Conservation (phyloP, 169 alveolate genomes). For the Plasmodium relictum region DNA sequence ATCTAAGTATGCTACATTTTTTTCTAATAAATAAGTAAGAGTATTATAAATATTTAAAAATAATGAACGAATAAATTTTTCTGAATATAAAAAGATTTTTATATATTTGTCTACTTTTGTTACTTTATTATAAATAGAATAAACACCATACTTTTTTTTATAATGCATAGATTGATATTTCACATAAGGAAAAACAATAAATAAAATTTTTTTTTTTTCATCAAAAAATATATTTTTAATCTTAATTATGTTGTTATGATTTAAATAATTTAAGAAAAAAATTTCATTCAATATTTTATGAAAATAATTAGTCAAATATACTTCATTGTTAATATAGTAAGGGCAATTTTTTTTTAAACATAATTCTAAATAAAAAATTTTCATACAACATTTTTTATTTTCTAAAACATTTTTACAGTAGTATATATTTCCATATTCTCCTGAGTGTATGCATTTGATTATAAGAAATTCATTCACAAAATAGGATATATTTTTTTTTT, state of each 20-base stretch:
- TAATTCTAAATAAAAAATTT: constrained; percentile 28
- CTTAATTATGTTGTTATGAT: constrained; percentile 44
- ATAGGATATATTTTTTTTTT: constrained; percentile 52
- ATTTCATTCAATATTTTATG: constrained; percentile 65
- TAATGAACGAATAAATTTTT: constrained; percentile 28
- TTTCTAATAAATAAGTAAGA: constrained; percentile 39
- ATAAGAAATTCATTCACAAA: constrained; percentile 55
- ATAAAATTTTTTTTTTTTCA: constrained; percentile 42
- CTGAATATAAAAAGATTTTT: constrained; percentile 46
- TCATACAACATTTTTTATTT: constrained; percentile 58
- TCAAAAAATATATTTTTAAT: constrained; percentile 62
- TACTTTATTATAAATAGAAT: constrained; percentile 45
- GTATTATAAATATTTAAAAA: constrained; percentile 53
- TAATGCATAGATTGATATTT: constrained; percentile 64
- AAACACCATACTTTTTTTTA: constrained; percentile 41
- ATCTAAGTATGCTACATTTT: constrained; percentile 58
- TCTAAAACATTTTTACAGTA: constrained; percentile 51
- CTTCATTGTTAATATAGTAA: constrained; percentile 46
- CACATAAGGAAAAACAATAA: constrained; percentile 28
- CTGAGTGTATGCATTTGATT: constrained; percentile 50
- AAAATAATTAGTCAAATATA: constrained; percentile 44
- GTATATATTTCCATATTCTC: constrained; percentile 43
- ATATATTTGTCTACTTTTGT: background rate
- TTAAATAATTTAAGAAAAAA: constrained; percentile 42
- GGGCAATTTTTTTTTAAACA: constrained; percentile 69